phyloP scores from a whole-genome alignment of 345 rosid genomes.

The Camelina sativa region DNA sequence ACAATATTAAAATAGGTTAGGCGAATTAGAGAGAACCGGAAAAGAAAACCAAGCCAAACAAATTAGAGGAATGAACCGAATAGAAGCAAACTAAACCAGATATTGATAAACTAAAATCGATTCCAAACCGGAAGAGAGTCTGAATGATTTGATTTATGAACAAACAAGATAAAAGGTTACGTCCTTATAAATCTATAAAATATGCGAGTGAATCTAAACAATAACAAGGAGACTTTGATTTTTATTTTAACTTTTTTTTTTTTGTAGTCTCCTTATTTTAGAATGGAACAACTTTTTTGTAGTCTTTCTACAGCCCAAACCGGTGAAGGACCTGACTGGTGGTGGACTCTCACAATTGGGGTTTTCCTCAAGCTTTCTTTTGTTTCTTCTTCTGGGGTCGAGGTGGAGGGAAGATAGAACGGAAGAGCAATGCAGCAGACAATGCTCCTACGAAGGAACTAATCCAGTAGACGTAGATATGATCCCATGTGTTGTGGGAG shows the following conservation, averaged over 20 bases:
- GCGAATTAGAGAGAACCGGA: background rate
- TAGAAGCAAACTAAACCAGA: constrained; percentile 14
- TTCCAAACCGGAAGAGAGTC: background rate
- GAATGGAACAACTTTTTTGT: constrained; percentile 3
- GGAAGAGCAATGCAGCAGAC: constrained; percentile 78
- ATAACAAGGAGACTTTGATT: constrained; percentile 13
- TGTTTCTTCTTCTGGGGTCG: constrained; percentile 48
- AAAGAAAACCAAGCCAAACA: background rate
- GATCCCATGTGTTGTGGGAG: constrained; percentile 94
- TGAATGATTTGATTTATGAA: constrained; percentile 29
- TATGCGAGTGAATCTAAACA: constrained; percentile 18
- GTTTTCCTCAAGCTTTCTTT: constrained; percentile 61
- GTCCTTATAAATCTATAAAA: background rate
- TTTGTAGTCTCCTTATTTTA: constrained; percentile 22
- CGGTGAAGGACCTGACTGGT: constrained; percentile 19
- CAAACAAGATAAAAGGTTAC: background rate
- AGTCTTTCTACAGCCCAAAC: constrained; percentile 36
- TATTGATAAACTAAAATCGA: background rate
- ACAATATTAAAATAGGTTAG: background rate
- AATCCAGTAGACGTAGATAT: constrained; percentile 92
- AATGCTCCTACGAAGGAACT: constrained; percentile 87
- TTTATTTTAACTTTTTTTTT: background rate
- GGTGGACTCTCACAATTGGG: background rate
- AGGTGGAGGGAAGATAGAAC: constrained; percentile 64
- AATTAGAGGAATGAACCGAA: constrained; percentile 9